Evolutionary conservation across 2,329 filamentous ascomycete species (phyloP).

Genomic region (Truncatella angustata): DNA sequence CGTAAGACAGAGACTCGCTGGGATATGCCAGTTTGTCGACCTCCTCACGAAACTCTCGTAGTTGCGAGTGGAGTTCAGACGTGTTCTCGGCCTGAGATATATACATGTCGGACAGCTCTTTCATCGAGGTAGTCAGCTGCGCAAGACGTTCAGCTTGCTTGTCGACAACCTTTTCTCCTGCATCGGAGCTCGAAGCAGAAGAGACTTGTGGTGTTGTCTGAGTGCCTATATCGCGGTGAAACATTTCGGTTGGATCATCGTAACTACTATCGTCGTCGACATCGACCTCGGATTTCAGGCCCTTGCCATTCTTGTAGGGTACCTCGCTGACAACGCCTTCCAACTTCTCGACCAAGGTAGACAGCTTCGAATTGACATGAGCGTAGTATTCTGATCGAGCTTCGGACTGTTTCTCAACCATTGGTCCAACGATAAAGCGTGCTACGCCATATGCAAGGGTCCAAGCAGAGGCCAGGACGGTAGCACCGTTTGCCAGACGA

Average conservation of each 20-base stretch:
- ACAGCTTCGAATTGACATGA: constrained; percentile 44
- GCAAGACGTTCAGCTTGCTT: constrained; percentile 41
- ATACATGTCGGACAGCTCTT: constrained; percentile 41
- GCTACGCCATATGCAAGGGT: constrained; percentile 68
- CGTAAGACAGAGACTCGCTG: constrained; percentile 41
- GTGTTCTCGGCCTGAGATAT: constrained; percentile 44
- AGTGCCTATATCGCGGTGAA: constrained; percentile 76
- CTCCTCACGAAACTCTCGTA: constrained; percentile 63
- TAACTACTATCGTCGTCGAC: constrained; percentile 41
- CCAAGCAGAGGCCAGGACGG: constrained; percentile 56
- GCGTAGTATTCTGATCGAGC: constrained; percentile 53
- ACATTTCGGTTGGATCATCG: constrained; percentile 72
- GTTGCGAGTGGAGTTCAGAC: constrained; percentile 48
- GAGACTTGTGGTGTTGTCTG: constrained; percentile 63
- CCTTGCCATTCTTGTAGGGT: constrained; percentile 39
- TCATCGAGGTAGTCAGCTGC: constrained; percentile 40
- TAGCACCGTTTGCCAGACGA: constrained; percentile 58
- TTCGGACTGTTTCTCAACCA: constrained; percentile 51
- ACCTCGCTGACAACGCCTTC: constrained; percentile 60
- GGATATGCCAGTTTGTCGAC: constrained; percentile 59
- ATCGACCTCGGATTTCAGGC: constrained; percentile 15
- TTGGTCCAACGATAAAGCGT: constrained; percentile 65
- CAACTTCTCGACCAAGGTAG: constrained; percentile 47
- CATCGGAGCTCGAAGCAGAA: constrained; percentile 23
- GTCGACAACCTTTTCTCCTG: constrained; percentile 28